A percentile compares a stretch with the other conserved stretches of the same genome.
These are phyloP conservation scores for Hyphopichia burtonii DNA, from an alignment of 1,139 yeast genomes.

Conservation along the genomic window DNA sequence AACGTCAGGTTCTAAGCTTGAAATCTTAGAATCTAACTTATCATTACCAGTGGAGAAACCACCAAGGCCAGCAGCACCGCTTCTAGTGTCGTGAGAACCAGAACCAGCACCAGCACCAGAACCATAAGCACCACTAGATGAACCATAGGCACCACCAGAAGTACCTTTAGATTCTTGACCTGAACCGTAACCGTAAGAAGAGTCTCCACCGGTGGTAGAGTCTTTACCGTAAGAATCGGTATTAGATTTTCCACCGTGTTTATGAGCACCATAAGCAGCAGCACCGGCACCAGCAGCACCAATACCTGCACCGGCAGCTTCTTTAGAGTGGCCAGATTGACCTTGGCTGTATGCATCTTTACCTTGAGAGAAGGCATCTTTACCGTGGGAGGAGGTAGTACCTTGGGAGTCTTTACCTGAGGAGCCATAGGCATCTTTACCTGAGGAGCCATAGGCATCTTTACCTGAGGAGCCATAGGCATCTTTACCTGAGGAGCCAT, in stretches of 20 bases:
- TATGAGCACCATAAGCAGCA: constrained; percentile 9
- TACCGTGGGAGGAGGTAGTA: constrained; percentile 2
- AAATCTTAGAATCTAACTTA: constrained; percentile 32
- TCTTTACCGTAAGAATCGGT: constrained; percentile 4
- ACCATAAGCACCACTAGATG: constrained; percentile 4
- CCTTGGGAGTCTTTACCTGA: constrained; percentile 5
- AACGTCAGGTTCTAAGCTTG: constrained; percentile 31
- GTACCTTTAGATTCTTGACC: background rate
- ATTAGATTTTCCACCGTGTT: constrained; percentile 4
- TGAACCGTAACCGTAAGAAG: constrained; percentile 9
- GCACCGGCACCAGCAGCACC: constrained; percentile 12
- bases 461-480: constrained; percentile 9
- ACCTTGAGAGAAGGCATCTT: constrained; percentile 7
- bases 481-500: constrained; percentile 9
- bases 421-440: constrained; percentile 5
- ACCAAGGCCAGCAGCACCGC: constrained; percentile 4
- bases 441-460: constrained; percentile 6
- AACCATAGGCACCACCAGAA: constrained; percentile 7
- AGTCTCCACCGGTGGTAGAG: constrained; percentile 2
- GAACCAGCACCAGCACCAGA: constrained; percentile 3
- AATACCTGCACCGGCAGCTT: constrained; percentile 9
- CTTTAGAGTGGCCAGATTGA: constrained; percentile 12
- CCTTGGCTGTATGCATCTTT: constrained; percentile 10
- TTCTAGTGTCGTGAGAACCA: constrained; percentile 9
- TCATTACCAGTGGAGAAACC: constrained; percentile 36